Evolutionary conservation across 768 basidiomycete genomes (phyloP).

Genomic region (Mycena latifolia): DNA sequence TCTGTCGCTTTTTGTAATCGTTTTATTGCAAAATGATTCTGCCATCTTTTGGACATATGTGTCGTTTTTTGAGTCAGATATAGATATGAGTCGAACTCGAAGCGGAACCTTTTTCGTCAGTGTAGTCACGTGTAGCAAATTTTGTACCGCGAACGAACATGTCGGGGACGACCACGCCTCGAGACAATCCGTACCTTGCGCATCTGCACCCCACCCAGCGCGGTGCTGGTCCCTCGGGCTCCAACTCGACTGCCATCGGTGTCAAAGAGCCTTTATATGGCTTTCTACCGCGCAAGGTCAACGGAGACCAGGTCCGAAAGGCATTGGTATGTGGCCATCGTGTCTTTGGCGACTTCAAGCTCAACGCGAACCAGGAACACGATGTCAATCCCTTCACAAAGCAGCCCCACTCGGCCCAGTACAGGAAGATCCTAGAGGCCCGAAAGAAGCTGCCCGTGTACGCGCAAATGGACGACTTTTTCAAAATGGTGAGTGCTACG

Average conservation of each 20-base stretch:
- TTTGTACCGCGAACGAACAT: conserved; percentile 2
- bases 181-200: conserved; percentile 69
- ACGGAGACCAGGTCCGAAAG: conserved; percentile 70
- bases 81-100: no score
- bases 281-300: conserved; percentile 78
- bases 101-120: no score
- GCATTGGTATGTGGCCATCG: conserved; percentile 69
- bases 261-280: conserved; percentile 77
- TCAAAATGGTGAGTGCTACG: conserved; percentile 77
- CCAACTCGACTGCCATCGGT: conserved; percentile 35
- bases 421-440: conserved; percentile 86
- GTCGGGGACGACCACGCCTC: conserved; percentile 21
- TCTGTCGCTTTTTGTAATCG: conserved; percentile 70
- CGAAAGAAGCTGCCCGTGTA: conserved; percentile 94
- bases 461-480: conserved; percentile 93
- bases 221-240: conserved; percentile 41
- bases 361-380: conserved; percentile 65
- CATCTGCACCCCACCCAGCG: conserved; percentile 53
- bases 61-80: no score
- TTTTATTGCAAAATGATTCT: conserved; percentile 48
- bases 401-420: conserved; percentile 78
- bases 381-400: conserved; percentile 93
- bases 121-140: neutral
- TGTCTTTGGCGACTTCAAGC: neutral
- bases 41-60: conserved; percentile 28